Percentiles rank a stretch among this genome's conserved stretches.
phyloP scores from a whole-genome alignment of 495 filamentous ascomycete genomes.

The Rhizodiscina lignyota region DNA sequence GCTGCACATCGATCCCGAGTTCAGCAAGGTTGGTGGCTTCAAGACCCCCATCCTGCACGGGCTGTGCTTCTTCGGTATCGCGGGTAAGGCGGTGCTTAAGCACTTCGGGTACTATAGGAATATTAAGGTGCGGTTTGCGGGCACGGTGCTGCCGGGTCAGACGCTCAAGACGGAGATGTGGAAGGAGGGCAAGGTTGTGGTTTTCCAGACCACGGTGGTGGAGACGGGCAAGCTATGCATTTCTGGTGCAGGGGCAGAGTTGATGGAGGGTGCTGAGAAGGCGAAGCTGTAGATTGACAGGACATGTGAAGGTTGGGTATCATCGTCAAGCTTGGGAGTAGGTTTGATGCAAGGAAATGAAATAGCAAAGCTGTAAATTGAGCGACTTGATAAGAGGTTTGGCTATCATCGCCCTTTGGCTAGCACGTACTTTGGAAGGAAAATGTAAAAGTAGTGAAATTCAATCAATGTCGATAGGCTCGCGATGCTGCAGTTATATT shows the following conservation, averaged over 20 bases:
- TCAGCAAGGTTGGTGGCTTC: slow-evolving; percentile 92
- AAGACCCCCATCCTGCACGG: slow-evolving; percentile 90
- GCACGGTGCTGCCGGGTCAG: slow-evolving; percentile 83
- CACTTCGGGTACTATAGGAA: slow-evolving; percentile 77
- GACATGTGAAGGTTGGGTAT: no score
- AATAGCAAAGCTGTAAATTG: no score
- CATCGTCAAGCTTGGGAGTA: no score
- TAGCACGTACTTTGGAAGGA: no score
- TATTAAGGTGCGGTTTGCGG: slow-evolving; percentile 92
- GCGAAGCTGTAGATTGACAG: no score
- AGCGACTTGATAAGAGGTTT: no score
- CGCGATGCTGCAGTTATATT: no score
- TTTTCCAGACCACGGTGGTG: slow-evolving; percentile 88
- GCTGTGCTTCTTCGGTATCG: slow-evolving; percentile 85
- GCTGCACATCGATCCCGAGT: slow-evolving; percentile 86
- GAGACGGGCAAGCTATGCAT: slow-evolving; percentile 95
- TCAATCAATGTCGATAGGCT: no score
- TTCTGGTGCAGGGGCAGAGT: slow-evolving; percentile 71
- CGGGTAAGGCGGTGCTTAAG: slow-evolving; percentile 76
- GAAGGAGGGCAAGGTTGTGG: slow-evolving; percentile 76
- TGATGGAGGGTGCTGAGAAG: slow-evolving; percentile 40
- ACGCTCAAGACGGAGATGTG: slow-evolving; percentile 95
- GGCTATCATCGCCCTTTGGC: no score
- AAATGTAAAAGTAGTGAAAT: no score
- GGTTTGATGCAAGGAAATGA: no score